Base-by-base conservation (phyloP, 1,139 yeast species). In the Geotrichum phurueaensis region DNA sequence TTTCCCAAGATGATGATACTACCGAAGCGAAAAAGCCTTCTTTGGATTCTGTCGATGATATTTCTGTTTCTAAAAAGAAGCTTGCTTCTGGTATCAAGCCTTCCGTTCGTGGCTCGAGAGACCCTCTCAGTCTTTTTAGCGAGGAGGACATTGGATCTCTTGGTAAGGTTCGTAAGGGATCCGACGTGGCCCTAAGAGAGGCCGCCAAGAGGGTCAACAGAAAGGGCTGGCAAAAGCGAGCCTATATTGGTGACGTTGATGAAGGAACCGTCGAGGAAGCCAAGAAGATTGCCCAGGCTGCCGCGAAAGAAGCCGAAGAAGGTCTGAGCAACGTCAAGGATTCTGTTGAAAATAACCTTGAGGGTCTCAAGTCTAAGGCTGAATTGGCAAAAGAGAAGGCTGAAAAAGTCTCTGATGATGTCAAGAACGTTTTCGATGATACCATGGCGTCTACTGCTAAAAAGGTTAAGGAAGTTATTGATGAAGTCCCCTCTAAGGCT, bases 111-210 rank as follows among this genome's bases (percentile, higher is more conserved):
- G 43, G 47, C 29, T 52, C 54, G 9, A 52, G 47, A 52, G 54
- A 52, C 23, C 54, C 54, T 18, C 29, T 20, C 15, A 33, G 54
- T 10, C 13, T 52, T 6, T 52, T 52, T 18, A 43, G n/a, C 25
- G 54, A 52, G 20, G 23, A 23, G 13, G 54, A 52, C 23, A 18
- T 52, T 13, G 33, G 29, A 15, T 33, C 54, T 31, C 23, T 52
- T 22, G 54, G 45, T 20, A 23, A 29, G 18, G 54, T 52, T 43
- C 36, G 39, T 31, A 52, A 52, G 18, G 54, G 54, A 18, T 52
- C 54, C 13, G 54, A 52, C 22, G 39, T 52, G 20, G 54, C 54
- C 6, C 23, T 52, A 5, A 52, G 23, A 25, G 54, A 52, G 31
- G 54, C 54, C 5, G 54, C 54, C 43, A 52, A 52, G 27, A 23